A percentile compares a stretch with the other conserved stretches of the same genome.
Evolutionary conservation across 2,329 filamentous ascomycete genomes (phyloP).

Genomic region (Fusarium tjaetaba): DNA sequence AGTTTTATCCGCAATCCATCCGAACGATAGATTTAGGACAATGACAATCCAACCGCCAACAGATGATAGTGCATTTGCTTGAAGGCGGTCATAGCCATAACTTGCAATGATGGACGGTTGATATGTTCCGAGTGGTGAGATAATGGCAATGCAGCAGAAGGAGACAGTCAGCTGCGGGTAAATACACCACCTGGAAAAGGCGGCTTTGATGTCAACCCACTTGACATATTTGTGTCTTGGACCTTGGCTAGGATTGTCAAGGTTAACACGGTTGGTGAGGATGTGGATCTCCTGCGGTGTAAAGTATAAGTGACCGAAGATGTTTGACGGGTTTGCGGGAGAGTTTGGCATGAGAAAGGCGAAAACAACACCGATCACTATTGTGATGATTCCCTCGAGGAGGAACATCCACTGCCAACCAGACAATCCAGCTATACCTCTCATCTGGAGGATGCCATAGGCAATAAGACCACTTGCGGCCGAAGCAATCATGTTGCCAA

Average conservation of each 20-base stretch:
- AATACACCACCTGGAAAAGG: conserved; percentile 10
- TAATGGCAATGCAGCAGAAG: conserved; percentile 19
- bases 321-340: background rate
- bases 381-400: background rate
- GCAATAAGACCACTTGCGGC: conserved; percentile 33
- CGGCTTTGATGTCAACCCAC: conserved; percentile 6
- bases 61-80: background rate
- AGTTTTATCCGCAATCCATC: background rate
- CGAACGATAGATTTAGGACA: background rate
- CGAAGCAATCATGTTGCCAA: conserved; percentile 54
- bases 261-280: background rate
- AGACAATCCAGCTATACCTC: conserved; percentile 43
- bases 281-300: background rate
- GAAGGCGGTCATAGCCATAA: conserved; percentile 2
- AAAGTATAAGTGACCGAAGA: background rate
- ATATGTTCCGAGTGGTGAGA: conserved; percentile 16
- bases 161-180: conserved; percentile 11
- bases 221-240: background rate
- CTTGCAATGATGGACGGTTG: conserved; percentile 7
- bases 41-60: background rate
- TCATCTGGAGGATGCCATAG: background rate
- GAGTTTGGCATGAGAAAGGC: background rate
- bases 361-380: background rate
- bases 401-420: conserved; percentile 52
- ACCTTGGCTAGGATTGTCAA: background rate